Evolutionary conservation across 2,329 filamentous ascomycete species (phyloP).

Genomic region (Paraconiothyrium sp.): DNA sequence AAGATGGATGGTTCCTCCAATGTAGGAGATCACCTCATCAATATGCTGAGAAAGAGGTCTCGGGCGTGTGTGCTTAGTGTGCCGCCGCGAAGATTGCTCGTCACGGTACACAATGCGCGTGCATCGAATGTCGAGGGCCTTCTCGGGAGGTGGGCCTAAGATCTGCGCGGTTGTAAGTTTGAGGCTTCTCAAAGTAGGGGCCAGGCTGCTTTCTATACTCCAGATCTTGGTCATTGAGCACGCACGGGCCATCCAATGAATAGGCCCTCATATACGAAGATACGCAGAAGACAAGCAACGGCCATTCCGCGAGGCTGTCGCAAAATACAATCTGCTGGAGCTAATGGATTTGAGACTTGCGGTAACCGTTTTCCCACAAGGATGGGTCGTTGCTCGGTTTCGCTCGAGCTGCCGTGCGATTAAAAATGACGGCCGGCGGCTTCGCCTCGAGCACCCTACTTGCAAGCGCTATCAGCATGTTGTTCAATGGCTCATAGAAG

Average conservation of each 20-base stretch:
- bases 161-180: not conserved
- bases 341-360: not conserved
- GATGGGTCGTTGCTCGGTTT: not conserved
- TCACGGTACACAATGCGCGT: not conserved
- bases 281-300: not conserved
- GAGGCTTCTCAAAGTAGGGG: not conserved
- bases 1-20: not conserved
- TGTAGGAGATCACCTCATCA: not conserved
- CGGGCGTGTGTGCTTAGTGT: not conserved
- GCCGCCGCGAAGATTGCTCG: not conserved
- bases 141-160: not conserved
- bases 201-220: not conserved
- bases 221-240: too few species aligned
- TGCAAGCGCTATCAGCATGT: not conserved
- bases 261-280: not conserved
- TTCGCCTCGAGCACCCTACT: not conserved
- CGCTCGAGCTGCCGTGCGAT: not conserved
- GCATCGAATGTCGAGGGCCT: not conserved
- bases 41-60: not conserved
- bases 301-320: not conserved
- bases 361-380: too few species aligned
- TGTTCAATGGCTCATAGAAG: too few species aligned
- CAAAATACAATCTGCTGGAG: not conserved
- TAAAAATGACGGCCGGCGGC: not conserved
- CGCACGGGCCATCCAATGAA: conserved; percentile 1